Base-by-base conservation (phyloP, 1,139 yeast species). In the Yamadazyma atlantica region DNA sequence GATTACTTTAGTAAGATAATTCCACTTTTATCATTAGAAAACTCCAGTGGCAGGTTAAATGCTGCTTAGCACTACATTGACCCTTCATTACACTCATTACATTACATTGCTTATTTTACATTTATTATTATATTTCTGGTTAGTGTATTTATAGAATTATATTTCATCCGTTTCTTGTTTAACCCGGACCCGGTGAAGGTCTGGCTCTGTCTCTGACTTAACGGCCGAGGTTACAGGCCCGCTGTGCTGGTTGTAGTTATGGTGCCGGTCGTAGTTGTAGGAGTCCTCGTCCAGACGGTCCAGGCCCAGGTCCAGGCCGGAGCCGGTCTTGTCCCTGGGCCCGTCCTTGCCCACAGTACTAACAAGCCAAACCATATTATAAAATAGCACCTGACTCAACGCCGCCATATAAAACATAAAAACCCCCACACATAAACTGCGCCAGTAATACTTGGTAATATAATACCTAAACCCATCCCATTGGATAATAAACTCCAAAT, bases 391-490 rank as follows among this genome's bases (percentile, higher is more conserved):
- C 21, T 28, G 30, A 15, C 15, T 4, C 5, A 69, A 57, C 41
- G 78, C 58, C 33, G 66, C 39, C 12, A 43, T 38, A 82, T 85
- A 82, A 45, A 82, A 73, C 1, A 67, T 23, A 0, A 56, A 40
- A 1, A 75, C 73, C 1, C 87, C 88, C 8, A 74, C 28, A 1
- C 74, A n/a, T 40, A 79, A 69, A 35, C 77, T 69, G 0, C 65
- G 38, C 12, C 62, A 51, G 39, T 73, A 75, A 53, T 79, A 75
- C 35, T 72, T 64, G 38, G 71, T 73, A 54, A 84, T 54, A 42
- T 78, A 73, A 54, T 73, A 80, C 26, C 86, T 60, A 34, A 83
- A 55, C 0, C 90, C 90, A 14, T 58, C 60, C 74, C 82, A 78
- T 35, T 71, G 61, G 9, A 63, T 53, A 15, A 44, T 50, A 30